These are phyloP conservation scores for Pythium periplocum DNA, from an alignment of 352 stramenopile genomes.

Conservation along the genomic window DNA sequence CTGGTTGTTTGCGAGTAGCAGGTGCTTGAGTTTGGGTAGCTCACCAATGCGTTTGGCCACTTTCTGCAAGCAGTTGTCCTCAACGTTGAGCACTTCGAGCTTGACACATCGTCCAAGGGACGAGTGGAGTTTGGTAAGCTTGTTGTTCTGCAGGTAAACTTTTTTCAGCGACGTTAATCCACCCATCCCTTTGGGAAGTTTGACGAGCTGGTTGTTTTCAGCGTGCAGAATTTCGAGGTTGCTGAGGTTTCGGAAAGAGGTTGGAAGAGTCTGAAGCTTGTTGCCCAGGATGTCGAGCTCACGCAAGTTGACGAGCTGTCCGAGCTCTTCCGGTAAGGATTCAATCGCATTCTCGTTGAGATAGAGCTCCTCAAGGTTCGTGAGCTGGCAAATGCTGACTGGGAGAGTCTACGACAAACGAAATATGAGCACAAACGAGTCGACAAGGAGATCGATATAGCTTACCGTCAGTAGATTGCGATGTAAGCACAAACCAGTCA, in stretches of 20 bases:
- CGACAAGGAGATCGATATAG: background rate
- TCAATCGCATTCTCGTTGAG: conserved; percentile 74
- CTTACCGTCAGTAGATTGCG: conserved; percentile 69
- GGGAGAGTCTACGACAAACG: conserved; percentile 38
- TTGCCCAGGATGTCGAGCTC: conserved; percentile 79
- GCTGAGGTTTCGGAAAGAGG: conserved; percentile 55
- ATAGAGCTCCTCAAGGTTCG: conserved; percentile 80
- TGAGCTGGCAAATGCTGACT: conserved; percentile 51
- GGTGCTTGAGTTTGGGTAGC: conserved; percentile 69
- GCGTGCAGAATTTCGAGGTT: conserved; percentile 81
- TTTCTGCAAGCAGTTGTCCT: conserved; percentile 79
- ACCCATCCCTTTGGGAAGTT: conserved; percentile 75
- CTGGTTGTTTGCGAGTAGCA: conserved; percentile 82
- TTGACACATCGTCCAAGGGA: conserved; percentile 70
- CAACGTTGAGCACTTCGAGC: conserved; percentile 81
- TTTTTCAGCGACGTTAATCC: conserved; percentile 62
- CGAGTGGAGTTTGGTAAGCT: conserved; percentile 69
- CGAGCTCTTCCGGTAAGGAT: conserved; percentile 64
- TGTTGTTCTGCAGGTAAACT: conserved; percentile 84
- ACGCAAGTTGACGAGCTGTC: conserved; percentile 61
- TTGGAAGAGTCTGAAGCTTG: conserved; percentile 51
- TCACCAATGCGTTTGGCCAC: conserved; percentile 82
- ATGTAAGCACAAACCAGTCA: conserved; percentile 75
- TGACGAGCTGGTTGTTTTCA: conserved; percentile 65
- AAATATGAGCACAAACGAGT: background rate